Conservation (phyloP, 2,329 filamentous ascomycete species). For the Sclerotinia nivalis region DNA sequence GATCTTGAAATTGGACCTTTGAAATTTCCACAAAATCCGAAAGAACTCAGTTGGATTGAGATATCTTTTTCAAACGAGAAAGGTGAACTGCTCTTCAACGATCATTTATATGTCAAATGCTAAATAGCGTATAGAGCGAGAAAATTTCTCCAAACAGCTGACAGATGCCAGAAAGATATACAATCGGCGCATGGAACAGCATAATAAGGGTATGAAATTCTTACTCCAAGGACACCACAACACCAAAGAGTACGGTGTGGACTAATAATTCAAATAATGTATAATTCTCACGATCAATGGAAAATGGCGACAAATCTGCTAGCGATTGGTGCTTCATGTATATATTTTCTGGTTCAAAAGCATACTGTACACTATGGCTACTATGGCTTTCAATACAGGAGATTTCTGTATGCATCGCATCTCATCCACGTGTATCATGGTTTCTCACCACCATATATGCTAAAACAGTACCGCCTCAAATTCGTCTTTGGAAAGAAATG, state of each 20-base stretch:
- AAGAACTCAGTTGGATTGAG: conserved; percentile 17
- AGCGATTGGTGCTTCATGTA: background rate
- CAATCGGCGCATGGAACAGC: background rate
- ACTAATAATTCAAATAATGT: background rate
- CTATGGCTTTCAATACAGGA: too few species aligned
- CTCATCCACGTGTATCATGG: too few species aligned
- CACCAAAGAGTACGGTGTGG: background rate
- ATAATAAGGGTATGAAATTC: background rate
- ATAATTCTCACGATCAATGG: background rate
- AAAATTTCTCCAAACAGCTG: background rate
- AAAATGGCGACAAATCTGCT: background rate
- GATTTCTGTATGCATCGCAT: background rate
- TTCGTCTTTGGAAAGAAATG: background rate
- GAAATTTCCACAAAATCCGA: background rate
- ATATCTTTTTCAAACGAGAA: background rate
- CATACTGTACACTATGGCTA: background rate
- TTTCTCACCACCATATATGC: background rate
- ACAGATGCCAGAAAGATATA: conserved; percentile 1
- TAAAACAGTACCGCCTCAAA: background rate
- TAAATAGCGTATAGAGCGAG: background rate
- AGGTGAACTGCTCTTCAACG: background rate
- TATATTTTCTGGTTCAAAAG: background rate
- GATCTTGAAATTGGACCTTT: conserved; percentile 13
- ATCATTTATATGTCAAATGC: background rate
- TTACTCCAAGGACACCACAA: background rate